A percentile compares a stretch with the other conserved stretches of the same genome.
These are phyloP conservation scores for Immersiella caudata DNA, from an alignment of 495 filamentous ascomycete species.

Conservation along the genomic window DNA sequence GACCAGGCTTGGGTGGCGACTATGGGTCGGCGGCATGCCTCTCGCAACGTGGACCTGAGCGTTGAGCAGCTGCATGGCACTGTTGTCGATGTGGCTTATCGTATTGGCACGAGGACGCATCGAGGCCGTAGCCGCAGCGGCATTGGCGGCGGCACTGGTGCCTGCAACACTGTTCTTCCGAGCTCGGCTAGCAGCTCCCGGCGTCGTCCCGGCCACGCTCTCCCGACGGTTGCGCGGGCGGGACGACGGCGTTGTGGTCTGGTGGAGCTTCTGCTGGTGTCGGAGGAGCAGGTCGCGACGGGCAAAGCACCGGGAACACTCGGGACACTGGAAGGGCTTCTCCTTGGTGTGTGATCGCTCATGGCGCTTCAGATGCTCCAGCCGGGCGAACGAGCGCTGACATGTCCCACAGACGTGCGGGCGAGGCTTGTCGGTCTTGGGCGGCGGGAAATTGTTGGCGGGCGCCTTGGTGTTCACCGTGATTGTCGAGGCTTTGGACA, in stretches of 20 bases:
- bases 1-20: conserved; percentile 67
- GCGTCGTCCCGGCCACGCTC: conserved; percentile 76
- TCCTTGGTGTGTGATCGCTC: conserved; percentile 99
- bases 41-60: conserved; percentile 49
- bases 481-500: conserved; percentile 50
- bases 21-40: conserved; percentile 58
- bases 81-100: conserved; percentile 88
- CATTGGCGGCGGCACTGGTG: conserved; percentile 46
- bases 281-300: conserved; percentile 88
- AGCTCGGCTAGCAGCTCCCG: conserved; percentile 67
- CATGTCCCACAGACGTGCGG: conserved; percentile 96
- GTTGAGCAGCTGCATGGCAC: conserved; percentile 69
- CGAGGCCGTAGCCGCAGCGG: conserved; percentile 45
- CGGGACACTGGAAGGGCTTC: conserved; percentile 97
- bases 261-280: conserved; percentile 98
- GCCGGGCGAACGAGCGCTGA: conserved; percentile 85
- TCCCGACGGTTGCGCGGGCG: conserved; percentile 86
- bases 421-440: conserved; percentile 95
- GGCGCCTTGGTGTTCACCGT: conserved; percentile 55
- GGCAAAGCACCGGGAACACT: conserved; percentile 94
- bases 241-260: conserved; percentile 90
- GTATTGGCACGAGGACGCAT: conserved; percentile 95
- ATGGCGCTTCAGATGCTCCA: conserved; percentile 97
- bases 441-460: conserved; percentile 62
- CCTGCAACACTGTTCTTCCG: conserved; percentile 89